A percentile compares a stretch with the other conserved stretches of the same genome.
Evolutionary conservation across 2,329 filamentous ascomycete species (phyloP).

Genomic region (Phoma sp.): DNA sequence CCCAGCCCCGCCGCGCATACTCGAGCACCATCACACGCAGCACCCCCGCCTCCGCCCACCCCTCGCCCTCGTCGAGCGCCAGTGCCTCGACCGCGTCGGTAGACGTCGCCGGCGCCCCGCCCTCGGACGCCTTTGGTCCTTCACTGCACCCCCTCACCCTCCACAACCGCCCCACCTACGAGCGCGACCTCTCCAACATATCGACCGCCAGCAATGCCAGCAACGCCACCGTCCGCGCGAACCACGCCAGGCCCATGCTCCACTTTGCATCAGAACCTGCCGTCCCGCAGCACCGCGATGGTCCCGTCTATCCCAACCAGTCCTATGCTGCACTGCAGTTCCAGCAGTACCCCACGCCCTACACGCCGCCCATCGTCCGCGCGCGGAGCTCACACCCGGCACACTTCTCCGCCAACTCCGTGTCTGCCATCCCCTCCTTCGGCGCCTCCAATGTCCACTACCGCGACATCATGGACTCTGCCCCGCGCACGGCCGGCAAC

Average conservation of each 20-base stretch:
- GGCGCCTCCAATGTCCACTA: constrained; percentile 43
- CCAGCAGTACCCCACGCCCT: constrained; percentile 51
- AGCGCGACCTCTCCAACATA: constrained; percentile 50
- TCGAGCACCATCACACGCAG: constrained; percentile 39
- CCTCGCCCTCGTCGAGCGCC: constrained; percentile 41
- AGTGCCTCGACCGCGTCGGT: constrained; percentile 37
- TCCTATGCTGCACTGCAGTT: constrained; percentile 57
- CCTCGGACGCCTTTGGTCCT: constrained; percentile 12
- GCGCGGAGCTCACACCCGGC: constrained; percentile 52
- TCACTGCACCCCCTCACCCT: constrained; percentile 21
- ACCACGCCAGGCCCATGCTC: constrained; percentile 30
- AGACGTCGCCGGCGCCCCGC: constrained; percentile 13
- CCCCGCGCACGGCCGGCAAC: constrained; percentile 53
- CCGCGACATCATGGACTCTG: constrained; percentile 46
- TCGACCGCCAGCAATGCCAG: constrained; percentile 53
- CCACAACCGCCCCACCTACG: constrained; percentile 46
- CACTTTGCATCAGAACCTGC: constrained; percentile 25
- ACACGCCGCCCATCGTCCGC: constrained; percentile 48
- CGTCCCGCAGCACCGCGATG: constrained; percentile 33
- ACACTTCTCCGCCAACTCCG: constrained; percentile 47
- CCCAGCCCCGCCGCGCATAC: constrained; percentile 46
- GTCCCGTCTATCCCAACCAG: constrained; percentile 57
- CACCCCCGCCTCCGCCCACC: constrained; percentile 36
- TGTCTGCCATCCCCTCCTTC: constrained; percentile 51
- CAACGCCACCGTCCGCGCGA: constrained; percentile 50